phyloP scores from a whole-genome alignment of 176 grass and related monocot species.

The Avena atlantica region DNA sequence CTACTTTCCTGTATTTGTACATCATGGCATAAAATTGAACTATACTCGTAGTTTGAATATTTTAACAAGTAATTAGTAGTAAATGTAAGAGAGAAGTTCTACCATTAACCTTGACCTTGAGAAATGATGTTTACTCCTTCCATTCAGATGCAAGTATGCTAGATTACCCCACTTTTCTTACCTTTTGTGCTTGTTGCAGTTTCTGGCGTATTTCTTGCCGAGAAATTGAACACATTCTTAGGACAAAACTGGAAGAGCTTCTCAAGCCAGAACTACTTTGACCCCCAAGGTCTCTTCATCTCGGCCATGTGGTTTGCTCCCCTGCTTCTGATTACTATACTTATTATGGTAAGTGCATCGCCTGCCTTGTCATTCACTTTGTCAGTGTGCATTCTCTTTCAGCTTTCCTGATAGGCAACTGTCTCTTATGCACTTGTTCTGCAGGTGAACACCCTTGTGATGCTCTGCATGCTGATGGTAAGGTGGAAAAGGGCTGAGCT shows the following conservation, averaged over 20 bases:
- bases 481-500: constrained; percentile 86
- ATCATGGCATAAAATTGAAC: background rate
- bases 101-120: background rate
- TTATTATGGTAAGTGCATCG: constrained; percentile 67
- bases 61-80: background rate
- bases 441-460: constrained; percentile 87
- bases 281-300: constrained; percentile 83
- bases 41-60: background rate
- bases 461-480: constrained; percentile 69
- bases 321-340: constrained; percentile 66
- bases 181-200: constrained; percentile 49
- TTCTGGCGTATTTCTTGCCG: constrained; percentile 84
- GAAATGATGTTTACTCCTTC: background rate
- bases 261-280: constrained; percentile 91
- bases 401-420: background rate
- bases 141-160: background rate
- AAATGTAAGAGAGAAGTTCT: background rate
- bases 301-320: constrained; percentile 89
- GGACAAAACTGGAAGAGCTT: constrained; percentile 89
- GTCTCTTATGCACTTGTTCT: background rate
- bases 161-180: background rate
- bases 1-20: background rate
- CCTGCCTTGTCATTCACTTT: background rate
- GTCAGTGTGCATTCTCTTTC: background rate
- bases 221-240: constrained; percentile 74